These are phyloP conservation scores for Anthracocystis walkeri DNA, from an alignment of 1,284 basidiomycete genomes.

Conservation along the genomic window DNA sequence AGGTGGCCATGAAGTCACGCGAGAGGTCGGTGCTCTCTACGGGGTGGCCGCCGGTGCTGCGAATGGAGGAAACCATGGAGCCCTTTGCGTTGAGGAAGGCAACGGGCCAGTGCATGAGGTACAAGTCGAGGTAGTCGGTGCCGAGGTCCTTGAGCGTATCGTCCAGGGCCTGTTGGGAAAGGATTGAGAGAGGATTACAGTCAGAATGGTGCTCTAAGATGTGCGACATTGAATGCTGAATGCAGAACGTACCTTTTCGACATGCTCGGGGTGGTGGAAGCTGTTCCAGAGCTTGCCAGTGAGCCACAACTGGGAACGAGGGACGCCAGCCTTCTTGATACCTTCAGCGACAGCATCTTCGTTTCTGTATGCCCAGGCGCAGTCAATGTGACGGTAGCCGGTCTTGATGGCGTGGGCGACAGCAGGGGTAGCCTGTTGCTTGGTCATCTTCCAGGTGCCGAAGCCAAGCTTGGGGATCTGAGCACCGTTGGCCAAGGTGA, in stretches of 20 bases:
- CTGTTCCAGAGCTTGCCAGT: slow-evolving; percentile 84
- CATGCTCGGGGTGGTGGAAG: slow-evolving; percentile 74
- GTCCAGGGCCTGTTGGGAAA: slow-evolving; percentile 73
- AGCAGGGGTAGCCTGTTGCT: slow-evolving; percentile 72
- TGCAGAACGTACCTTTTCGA: slow-evolving; percentile 47
- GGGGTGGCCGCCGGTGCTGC: slow-evolving; percentile 68
- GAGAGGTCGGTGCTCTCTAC: slow-evolving; percentile 78
- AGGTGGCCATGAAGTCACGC: slow-evolving; percentile 56
- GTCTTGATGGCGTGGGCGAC: slow-evolving; percentile 70
- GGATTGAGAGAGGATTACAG: not conserved
- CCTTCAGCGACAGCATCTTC: slow-evolving; percentile 88
- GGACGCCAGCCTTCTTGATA: slow-evolving; percentile 78
- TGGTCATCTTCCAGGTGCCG: slow-evolving; percentile 62
- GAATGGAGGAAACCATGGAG: slow-evolving; percentile 53
- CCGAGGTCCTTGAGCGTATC: slow-evolving; percentile 79
- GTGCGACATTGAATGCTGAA: no score
- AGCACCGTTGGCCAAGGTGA: slow-evolving; percentile 59
- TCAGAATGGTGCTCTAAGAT: not conserved
- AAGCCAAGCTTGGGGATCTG: slow-evolving; percentile 63
- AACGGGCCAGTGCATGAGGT: slow-evolving; percentile 80
- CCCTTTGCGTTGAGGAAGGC: slow-evolving; percentile 62
- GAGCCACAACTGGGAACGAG: slow-evolving; percentile 83
- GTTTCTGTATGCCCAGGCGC: slow-evolving; percentile 73
- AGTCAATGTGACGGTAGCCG: slow-evolving; percentile 62
- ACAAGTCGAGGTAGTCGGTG: slow-evolving; percentile 82